Base-by-base conservation (phyloP, 1,139 yeast species). In the Pichia norvegensis region DNA sequence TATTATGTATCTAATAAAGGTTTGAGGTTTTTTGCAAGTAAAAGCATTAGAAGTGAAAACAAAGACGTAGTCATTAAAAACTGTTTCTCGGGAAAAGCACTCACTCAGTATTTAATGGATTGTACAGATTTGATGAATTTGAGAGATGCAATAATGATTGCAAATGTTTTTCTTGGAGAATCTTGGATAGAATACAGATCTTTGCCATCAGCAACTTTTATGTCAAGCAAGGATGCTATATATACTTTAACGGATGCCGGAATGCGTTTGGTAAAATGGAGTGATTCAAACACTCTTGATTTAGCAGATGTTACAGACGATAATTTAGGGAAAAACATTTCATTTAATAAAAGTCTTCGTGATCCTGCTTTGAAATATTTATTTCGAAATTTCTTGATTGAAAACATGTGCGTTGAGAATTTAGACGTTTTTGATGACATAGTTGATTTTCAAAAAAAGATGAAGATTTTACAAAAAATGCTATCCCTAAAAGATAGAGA, bases 41-140 rank as follows among this genome's bases (percentile, higher is more conserved):
- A 70, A 45, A 51, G 54, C 0, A 67, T 77, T 46, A 64, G 60
- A 6, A 49, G 51, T 2, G 53, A 61, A 2, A 53, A 62, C 1
- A 40, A 42, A 14, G 50, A 49, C n/a, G 29, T 44, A 3, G 27
- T 29, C 2, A 57, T 73, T 2, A 67, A 69, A 17, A 72, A 73
- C 55, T 74, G 79, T 46, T 72, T 85, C 50, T 73, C 85, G 1
- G 95, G 97, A 0, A 84, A 85, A 55, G 83, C 95, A 0, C 69
- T 84, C 1, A 72, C 80, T 63, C 96, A 87, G 58, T 92, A 97
- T 96, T 57, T 90, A 17, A 72, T 82, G 75, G 97, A 90, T 53
- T 90, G 97, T 59, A 83, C 95, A 0, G 94, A 86, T 57, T 68
- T 81, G 1, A 64, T 81, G 51, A 70, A 72, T 45, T 61, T 67